Base-by-base conservation (phyloP, 2,329 filamentous ascomycete species). In the Pseudocercospora vitis region DNA sequence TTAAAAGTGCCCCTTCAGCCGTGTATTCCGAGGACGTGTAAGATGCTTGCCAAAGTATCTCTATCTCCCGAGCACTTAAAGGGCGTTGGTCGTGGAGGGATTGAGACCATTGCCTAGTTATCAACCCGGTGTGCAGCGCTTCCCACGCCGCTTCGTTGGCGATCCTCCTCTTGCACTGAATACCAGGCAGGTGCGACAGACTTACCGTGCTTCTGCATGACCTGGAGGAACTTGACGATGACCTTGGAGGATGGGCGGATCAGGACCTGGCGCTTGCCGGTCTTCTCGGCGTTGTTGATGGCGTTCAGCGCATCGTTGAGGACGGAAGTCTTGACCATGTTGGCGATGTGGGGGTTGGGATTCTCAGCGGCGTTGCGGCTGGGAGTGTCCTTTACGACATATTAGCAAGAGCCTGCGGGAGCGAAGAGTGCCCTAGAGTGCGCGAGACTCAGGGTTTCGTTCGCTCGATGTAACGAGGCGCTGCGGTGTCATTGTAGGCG, bases 221-320 rank as follows among this genome's bases (percentile, higher is more conserved):
- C 92, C 75, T 84, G 84, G 75, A 99, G 84, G 87, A 97, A 99
- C 86, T 97, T 97, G 83, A 95, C 81, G 73, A 99, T 99, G 83
- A 99, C 94, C 89, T 99, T 99, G 79, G 94, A 97, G 78, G 85
- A 88, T 70, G 95, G 94, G 73, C 91, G 87, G 84, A 99, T 96
- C 77, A 99, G 74, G 75, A 97, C 94, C 83, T 99, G 94, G 75
- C 94, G 91, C 88, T 97, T 97, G 82, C 94, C 94, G 71, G 89
- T 83, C 88, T 99, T 97, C 86, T 99, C 95, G 84, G 94, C 94
- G 80, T 99, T 99, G 91, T 99, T 99, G 88, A 99, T 97, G 83
- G 86, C 83, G 78, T 72, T 73, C 57, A 72, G 69, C 64, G 69
- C 91, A 87, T 99, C 94, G 85, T 97, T 95, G 79, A 99, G 91